phyloP scores from a whole-genome alignment of 2,329 filamentous ascomycete genomes.

The Aspergillus sp. region DNA sequence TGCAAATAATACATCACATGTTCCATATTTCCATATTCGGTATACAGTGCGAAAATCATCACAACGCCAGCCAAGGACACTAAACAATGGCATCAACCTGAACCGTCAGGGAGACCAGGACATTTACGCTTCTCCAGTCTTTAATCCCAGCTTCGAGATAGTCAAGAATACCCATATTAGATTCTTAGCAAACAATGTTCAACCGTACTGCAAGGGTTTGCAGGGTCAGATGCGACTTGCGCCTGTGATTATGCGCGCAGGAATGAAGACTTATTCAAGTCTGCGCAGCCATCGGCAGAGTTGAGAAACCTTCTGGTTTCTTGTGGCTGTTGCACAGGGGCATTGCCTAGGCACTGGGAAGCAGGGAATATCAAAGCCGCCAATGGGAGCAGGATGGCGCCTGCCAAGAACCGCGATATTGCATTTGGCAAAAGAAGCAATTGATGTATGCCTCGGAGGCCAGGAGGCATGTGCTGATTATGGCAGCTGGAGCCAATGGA shows the following conservation, averaged over 20 bases:
- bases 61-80: background rate
- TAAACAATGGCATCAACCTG: background rate
- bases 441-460: background rate
- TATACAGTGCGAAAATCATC: slow-evolving; percentile 3
- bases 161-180: too few species aligned
- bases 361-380: background rate
- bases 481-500: background rate
- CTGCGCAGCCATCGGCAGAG: background rate
- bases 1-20: background rate
- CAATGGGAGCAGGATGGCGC: background rate
- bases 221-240: too few species aligned
- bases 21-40: background rate
- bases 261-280: too few species aligned
- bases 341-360: background rate
- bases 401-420: background rate
- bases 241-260: too few species aligned
- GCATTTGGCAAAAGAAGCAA: background rate
- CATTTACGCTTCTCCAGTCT: too few species aligned
- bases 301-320: too few species aligned
- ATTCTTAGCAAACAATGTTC: too few species aligned
- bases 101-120: background rate
- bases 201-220: too few species aligned
- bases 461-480: background rate
- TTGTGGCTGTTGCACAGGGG: background rate
- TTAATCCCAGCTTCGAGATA: too few species aligned